Base-by-base conservation (phyloP, 2,329 filamentous ascomycete species). In the Aspergillus nomiae region DNA sequence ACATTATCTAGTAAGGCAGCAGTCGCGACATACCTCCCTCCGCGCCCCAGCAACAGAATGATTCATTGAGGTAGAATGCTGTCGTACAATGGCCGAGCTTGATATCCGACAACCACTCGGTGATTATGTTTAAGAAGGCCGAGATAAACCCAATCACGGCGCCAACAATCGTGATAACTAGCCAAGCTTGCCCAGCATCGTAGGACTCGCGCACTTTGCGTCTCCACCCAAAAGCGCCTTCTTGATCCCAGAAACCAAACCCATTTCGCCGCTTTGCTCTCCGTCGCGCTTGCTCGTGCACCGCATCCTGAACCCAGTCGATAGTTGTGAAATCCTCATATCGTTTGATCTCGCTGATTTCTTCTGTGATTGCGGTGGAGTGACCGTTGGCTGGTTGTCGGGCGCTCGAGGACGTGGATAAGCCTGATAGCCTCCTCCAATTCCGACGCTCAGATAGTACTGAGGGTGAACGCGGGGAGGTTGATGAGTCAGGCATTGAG, bases 291-390 rank as follows among this genome's bases (percentile, higher is more conserved):
- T 96, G 92, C 77, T 97, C 95, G 67, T 94, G 90, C 38, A 93
- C 90, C 12, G 94, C 94, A 85, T 99, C 95, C 77, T 99, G 94
- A 0, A 99, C 94, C 95, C 95, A 99, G 79, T 99, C 95, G 87
- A 84, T 81, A 0, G 95, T 99, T 7, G 94, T 97, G 76, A 99
- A 99, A 80, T 99, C 95, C 86, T 97, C 95, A 81, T 99, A 99
- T 81, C 94, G 87, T 81, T 97, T 97, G 76, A 99, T 98, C 82
- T 97, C 91, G 30, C 91, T 94, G 74, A 99, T 97, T 81, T 99
- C 95, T 74, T 98, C 94, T 65, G 93, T 91, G 69, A 96, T 92
- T 66, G 90, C 87, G 65, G 89, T 86, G 72, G 91, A 87, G 38
- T 76, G 71, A 51, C 69, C 60, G 84, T 87, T 32, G 85, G 67